A percentile compares a stretch with the other conserved stretches of the same genome.
Evolutionary conservation across 139 green algal genomes (phyloP).

Genomic region (Picochlorum sp.): DNA sequence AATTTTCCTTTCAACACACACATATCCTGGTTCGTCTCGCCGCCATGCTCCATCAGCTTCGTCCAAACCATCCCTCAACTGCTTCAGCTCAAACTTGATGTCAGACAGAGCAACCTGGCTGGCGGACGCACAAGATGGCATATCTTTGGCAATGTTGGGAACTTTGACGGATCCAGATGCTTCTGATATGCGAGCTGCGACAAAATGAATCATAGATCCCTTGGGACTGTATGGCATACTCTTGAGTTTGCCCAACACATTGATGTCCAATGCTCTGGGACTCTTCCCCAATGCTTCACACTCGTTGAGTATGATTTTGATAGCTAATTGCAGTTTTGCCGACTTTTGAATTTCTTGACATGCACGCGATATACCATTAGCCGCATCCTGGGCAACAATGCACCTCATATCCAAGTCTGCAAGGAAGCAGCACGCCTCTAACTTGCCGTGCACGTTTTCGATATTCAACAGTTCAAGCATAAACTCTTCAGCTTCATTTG

Average conservation of each 20-base stretch:
- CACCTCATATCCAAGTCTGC: background rate
- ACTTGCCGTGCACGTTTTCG: background rate
- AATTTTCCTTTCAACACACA: slow-evolving; percentile 12
- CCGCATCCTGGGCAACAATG: background rate
- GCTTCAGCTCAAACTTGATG: slow-evolving; percentile 23
- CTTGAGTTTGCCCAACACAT: background rate
- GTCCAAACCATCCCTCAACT: slow-evolving; percentile 17
- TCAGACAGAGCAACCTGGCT: slow-evolving; percentile 16
- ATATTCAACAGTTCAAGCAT: slow-evolving; percentile 34
- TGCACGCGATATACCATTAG: slow-evolving; percentile 14
- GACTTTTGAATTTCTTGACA: slow-evolving; percentile 30
- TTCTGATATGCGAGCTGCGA: background rate
- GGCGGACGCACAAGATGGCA: slow-evolving; percentile 22
- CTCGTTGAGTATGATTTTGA: background rate
- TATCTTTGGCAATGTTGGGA: slow-evolving; percentile 8
- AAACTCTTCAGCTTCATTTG: slow-evolving; percentile 31
- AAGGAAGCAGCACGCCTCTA: slow-evolving; percentile 11
- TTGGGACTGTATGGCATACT: background rate
- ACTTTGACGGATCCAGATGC: slow-evolving; percentile 1
- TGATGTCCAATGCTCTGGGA: background rate
- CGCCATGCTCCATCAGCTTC: background rate
- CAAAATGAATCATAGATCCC: slow-evolving; percentile 1
- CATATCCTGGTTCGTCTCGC: background rate
- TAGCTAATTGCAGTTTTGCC: background rate
- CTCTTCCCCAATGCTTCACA: background rate